Base-by-base conservation (phyloP, 805 yeast species). In the Saccharomycopsis schoenii region DNA sequence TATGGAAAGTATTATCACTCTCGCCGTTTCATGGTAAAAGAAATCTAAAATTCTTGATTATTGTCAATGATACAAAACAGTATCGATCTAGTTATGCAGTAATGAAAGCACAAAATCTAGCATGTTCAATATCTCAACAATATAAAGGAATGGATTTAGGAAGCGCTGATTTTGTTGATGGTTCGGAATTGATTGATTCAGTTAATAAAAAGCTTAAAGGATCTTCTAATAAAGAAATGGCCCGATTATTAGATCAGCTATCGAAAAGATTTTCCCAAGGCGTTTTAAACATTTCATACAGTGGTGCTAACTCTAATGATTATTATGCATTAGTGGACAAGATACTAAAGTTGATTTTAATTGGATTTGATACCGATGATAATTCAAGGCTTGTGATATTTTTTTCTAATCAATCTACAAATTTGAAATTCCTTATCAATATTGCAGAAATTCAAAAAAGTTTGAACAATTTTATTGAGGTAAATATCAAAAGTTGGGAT, bases 1-100 rank as follows among this genome's bases (percentile, higher is more conserved):
- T 79, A 67, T 85, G 86, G 91, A 83, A 76, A 66, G 72, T 77
- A 54, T 68, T 88, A 66, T 80, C 82, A 61, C 76, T 87, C 57
- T 77, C 79, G 54, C 89, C 93, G 0, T 66, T 79, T 8, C 69
- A 70, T 25, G 79, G 77, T 0, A 70, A 73, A 1, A 85, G 86
- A 63, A 74, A 80, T 61, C 80, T 85, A 62, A 80, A 80, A 60
- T 70, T 83, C 8, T 64, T 86, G 9, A 67, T 85, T 62, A 67
- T 88, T 1, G 64, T 64, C 43, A 74, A 72, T 25, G 64, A 67
- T 2, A 12, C 56, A n/a, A 39, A 24, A 10, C 21, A 56, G 14
- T 40, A 55, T 29, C 68, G 74, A 0, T 67, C 75, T 4, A 63
- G 58, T 1, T 69, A 69, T 36, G 68, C 73, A 43, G 63, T 64